Evolutionary conservation across 2,329 filamentous ascomycete species (phyloP).

Genomic region (Domatiomyces catenatus): DNA sequence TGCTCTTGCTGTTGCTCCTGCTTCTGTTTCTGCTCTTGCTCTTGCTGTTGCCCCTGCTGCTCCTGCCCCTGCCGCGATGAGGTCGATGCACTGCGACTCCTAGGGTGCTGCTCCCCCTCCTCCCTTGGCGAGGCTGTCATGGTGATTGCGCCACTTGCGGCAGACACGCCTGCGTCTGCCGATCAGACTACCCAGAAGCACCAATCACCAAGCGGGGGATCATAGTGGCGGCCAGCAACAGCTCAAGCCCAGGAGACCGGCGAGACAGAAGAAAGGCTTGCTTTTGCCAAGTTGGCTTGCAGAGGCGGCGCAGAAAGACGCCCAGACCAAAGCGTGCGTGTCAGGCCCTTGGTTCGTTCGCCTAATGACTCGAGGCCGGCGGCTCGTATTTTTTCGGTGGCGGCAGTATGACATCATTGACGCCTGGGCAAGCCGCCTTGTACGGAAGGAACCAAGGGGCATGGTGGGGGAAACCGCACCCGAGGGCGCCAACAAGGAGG

Average conservation of each 20-base stretch:
- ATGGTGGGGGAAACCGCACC: neutral
- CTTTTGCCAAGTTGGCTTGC: neutral
- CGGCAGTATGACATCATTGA: neutral
- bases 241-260: neutral
- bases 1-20: too few relatives aligned
- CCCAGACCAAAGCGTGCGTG: neutral
- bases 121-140: neutral
- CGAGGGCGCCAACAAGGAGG: neutral
- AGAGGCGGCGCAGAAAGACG: neutral
- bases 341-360: neutral
- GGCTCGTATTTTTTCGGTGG: neutral
- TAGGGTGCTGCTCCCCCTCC: neutral
- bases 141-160: neutral
- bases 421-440: neutral
- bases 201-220: neutral
- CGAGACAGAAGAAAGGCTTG: neutral
- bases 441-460: neutral
- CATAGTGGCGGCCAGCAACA: neutral
- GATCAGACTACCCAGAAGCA: neutral
- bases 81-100: neutral
- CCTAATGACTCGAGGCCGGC: neutral
- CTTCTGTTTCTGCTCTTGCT: too few relatives aligned
- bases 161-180: too few relatives aligned
- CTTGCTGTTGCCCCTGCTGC: neutral
- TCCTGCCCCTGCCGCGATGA: neutral